Evolutionary conservation across 2,329 filamentous ascomycete species (phyloP), one percentile per base, ranked within the genome.

Genomic region (Sporothrix luriei): DNA sequence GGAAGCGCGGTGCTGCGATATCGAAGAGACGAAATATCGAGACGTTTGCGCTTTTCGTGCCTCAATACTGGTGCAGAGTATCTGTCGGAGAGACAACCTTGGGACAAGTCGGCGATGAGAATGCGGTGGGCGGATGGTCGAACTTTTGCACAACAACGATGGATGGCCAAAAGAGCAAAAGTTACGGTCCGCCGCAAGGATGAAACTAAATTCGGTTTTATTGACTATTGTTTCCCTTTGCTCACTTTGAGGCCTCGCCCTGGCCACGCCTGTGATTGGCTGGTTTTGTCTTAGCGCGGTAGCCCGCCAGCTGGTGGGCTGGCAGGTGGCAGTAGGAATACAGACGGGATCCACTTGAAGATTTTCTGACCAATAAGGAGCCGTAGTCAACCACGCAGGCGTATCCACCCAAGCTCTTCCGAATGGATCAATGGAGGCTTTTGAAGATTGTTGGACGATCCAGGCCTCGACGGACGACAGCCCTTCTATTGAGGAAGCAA

Each of bases 261-360:
- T 21, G n/a, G 3, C 19, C 38, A n/a, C 43, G 46, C 7, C 46
- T 43, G n/a, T 54, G 43, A 64, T 69, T 64, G 48, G 55, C 46
- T 48, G 29, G 21, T 7, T 6, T 13, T 13, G 38, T 38, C 5
- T 26, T 43, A 24, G 48, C 29, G 38, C 65, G 11, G 49, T 11
- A 26, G 40, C 14, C 24, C 14, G 9, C 4, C 55, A 67, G 64
- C 29, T n/a, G 51, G 33, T 38, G 38, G 69, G 26, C 54, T 5
- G 57, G 57, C 57, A 62, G 57, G 33, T 29, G 69, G 69, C 26
- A 48, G 64, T 52, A 70, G 64, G 64, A 62, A 62, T 70, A 65
- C 65, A 52, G 51, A 10, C 49, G 10, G 38, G 65, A 29, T 21
- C 65, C 65, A 67, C n/a, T 57, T 38, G 51, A 3, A n/a, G 61